These are phyloP conservation scores for Penicillium subrubescens DNA, from an alignment of 495 filamentous ascomycete species.

Conservation along the genomic window DNA sequence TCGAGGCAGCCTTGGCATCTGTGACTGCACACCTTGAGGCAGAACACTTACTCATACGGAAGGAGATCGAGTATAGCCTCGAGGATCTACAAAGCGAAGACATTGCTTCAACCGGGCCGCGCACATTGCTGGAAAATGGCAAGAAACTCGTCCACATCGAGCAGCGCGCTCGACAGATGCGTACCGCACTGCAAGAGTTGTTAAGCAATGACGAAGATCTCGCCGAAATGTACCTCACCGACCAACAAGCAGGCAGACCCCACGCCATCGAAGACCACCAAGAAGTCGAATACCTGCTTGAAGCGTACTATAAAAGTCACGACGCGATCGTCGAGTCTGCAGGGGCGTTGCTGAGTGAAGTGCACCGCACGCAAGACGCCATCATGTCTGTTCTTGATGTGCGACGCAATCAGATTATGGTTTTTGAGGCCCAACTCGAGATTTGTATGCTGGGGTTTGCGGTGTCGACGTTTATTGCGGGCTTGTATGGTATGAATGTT, in stretches of 20 bases:
- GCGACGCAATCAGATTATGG: slow-evolving; percentile 41
- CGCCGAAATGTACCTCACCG: slow-evolving; percentile 47
- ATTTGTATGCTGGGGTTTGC: slow-evolving; percentile 36
- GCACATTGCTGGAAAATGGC: slow-evolving; percentile 22
- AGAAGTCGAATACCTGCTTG: slow-evolving; percentile 39
- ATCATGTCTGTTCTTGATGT: slow-evolving; percentile 33
- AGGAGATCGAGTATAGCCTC: slow-evolving; percentile 22
- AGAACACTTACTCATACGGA: slow-evolving; percentile 25
- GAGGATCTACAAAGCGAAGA: slow-evolving; percentile 27
- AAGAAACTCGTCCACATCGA: slow-evolving; percentile 30
- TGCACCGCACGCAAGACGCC: slow-evolving; percentile 29
- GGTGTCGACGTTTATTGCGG: slow-evolving; percentile 34
- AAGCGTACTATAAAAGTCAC: slow-evolving; percentile 37
- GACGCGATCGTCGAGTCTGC: slow-evolving; percentile 33
- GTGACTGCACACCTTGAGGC: slow-evolving; percentile 41
- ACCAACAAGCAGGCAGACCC: slow-evolving; percentile 34
- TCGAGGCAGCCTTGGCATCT: slow-evolving; percentile 79
- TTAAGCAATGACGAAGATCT: slow-evolving; percentile 38
- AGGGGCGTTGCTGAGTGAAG: slow-evolving; percentile 23
- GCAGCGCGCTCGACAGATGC: slow-evolving; percentile 34
- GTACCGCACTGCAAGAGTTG: slow-evolving; percentile 29
- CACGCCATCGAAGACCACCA: slow-evolving; percentile 34
- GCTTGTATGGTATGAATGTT: slow-evolving; percentile 40
- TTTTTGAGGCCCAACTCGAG: slow-evolving; percentile 36
- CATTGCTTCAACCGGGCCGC: slow-evolving; percentile 20